Base-by-base conservation (phyloP, 106 monocot species). In the Triglochin maritima region DNA sequence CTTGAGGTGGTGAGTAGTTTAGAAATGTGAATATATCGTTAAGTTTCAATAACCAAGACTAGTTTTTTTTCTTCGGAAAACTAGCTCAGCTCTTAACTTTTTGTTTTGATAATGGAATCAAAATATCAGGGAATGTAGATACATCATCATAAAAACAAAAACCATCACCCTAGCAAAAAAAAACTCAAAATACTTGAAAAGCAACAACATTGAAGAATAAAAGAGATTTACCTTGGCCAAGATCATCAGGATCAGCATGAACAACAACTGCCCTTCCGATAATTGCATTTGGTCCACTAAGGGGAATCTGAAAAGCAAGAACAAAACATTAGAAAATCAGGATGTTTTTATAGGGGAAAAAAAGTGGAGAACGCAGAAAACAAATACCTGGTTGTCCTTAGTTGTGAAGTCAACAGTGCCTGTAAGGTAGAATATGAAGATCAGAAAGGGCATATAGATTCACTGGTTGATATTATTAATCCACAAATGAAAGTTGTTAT, bases 241-340 rank as follows among this genome's bases (percentile, higher is more conserved):
- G 94, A 74, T 94, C 89, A 86, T 94, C 94, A 16, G 89, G 84
- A 63, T 94, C 94, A 57, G 94, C 86, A 89, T 94, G 94, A 69
- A 94, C 89, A 73, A 94, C 94, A 66, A 94, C 84, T 72, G 89
- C 94, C 53, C 94, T 89, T 47, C 94, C 89, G 62, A 89, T 59
- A 49, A 94, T 81, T 2, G 89, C 86, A 69, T 82, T 67, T 59
- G 86, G 72, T 61, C 94, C 89, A 59, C 69, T 70, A 7, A 94
- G 81, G 3, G 82, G 86, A 62, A 94, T 89, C 94, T 94, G 72
- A 9, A 60, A 47, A 46, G 10, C 3, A 29, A 15, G 41, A 79
- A 5, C 4, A n/a, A 64, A 11, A 43, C 43, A 5, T 6, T 47
- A 2, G 13, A 5, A 60, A 58, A 65, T 7, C 4, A 56, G 5